Evolutionary conservation across 1,139 yeast species (phyloP), one percentile per base, ranked within the genome.

Genomic region (Sugiyamaella novakii): DNA sequence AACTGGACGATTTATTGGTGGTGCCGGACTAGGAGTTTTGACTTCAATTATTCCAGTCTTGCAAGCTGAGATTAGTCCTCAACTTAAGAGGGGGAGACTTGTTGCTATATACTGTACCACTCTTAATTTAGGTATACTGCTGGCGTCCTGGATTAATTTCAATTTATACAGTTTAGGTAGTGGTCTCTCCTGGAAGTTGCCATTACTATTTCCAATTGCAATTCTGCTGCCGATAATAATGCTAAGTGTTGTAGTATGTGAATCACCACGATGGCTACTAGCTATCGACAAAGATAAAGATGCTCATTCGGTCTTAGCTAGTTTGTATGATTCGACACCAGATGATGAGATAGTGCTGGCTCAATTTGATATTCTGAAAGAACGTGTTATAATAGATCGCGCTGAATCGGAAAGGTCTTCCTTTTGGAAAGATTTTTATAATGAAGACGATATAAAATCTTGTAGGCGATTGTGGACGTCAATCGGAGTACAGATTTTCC

Each of bases 11-110:
- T 80, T 83, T 51, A 68, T 84, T 40, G 78, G 87, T 15, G 95
- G 95, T 56, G 54, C 81, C 36, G 94, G 94, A 59, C 82, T 83
- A 54, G 95, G 95, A 57, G 64, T 83, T 65, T 81, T 81, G 61
- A 84, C 88, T 17, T 85, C 89, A 25, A 83, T 88, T 31, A 80
- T 84, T 54, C 94, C 94, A 10, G 81, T 15, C 52, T 83, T 86
- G 80, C 87, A 84, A 66, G 79, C 91, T 0, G 94, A 85, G 67
- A 78, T 83, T 75, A 80, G 89, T 12, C 75, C 76, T 53, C 80
- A 88, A 6, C 79, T 78, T 58, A 76, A 78, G 62, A 79, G 92
- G 71, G 92, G 94, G 60, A 70, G 77, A 55, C 73, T 83, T 63
- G 87, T 84, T 46, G 76, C 78, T 58, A 70, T 81, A 60, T 86